Base-by-base conservation (phyloP, 2,329 filamentous ascomycete genomes). In the Paecilomyces formosus region DNA sequence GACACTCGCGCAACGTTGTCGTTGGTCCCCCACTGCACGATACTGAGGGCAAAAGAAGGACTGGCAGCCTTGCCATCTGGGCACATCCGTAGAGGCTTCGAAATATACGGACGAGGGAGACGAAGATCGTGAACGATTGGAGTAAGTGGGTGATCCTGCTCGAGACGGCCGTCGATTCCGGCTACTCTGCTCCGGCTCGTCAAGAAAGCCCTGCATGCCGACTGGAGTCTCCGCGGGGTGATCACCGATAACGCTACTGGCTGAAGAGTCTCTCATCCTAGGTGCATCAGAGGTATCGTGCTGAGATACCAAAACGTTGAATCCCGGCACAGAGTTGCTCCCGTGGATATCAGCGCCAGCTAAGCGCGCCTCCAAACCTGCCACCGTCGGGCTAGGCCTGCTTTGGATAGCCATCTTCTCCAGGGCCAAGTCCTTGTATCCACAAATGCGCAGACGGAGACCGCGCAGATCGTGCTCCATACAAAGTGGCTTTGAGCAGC, bases 391-490 rank as follows among this genome's bases (percentile, higher is more conserved):
- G 52, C 54, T 51, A 9, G 63, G 61, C 24, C 63, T 64, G 55
- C 64, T 74, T 53, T 76, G 70, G 58, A 79, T 70, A 8, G 67
- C 65, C 58, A 72, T 63, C 61, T 78, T 79, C 65, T 85, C 82
- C 22, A 78, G 70, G 28, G 76, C 72, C 59, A 85, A 75, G 55
- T 84, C 82, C 62, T 80, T 74, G 63, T 79, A 84, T 18, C 82
- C 82, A 65, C 82, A 85, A 54, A 84, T 82, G 39, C 82, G 75
- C 28, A 84, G 73, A 56, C 82, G 81, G 21, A 84, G 73, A 13
- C 78, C 81, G 26, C 82, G 78, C 52, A 85, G 78, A 62, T 85
- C 82, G 66, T 85, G 82, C 63, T 84, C 82, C 63, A 84, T 82
- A 69, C 82, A 85, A 26, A 85, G 71, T 1, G 82, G 77, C 57